Evolutionary conservation across 805 yeast genomes (phyloP).

Genomic region (Lachancea nothofagi): DNA sequence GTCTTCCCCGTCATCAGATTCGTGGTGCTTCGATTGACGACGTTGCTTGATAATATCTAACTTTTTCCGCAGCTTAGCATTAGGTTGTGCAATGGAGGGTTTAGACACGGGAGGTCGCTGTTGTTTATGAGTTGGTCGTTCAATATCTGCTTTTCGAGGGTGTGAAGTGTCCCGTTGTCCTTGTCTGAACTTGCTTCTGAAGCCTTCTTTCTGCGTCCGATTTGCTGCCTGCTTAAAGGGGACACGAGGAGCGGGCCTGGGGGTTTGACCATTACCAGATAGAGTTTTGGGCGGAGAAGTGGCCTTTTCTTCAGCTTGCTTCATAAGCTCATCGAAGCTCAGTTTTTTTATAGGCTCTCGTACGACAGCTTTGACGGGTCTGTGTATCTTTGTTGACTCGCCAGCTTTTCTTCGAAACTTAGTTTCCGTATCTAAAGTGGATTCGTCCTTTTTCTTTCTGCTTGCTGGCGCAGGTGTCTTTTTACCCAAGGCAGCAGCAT

Average conservation of each 20-base stretch:
- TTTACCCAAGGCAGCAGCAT: neutral
- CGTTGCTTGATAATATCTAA: slow-evolving; percentile 26
- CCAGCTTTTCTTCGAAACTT: slow-evolving; percentile 24
- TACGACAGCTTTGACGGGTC: neutral
- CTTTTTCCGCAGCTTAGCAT: slow-evolving; percentile 46
- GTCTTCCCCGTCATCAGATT: slow-evolving; percentile 43
- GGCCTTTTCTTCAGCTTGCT: slow-evolving; percentile 44
- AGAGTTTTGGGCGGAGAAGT: neutral
- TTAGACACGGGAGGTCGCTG: slow-evolving; percentile 6
- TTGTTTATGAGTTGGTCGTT: neutral
- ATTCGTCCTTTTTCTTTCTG: slow-evolving; percentile 14
- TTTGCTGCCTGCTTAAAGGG: neutral
- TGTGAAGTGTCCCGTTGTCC: neutral
- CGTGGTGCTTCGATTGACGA: slow-evolving; percentile 25
- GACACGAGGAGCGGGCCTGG: no score
- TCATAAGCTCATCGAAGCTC: slow-evolving; percentile 53
- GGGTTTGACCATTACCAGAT: no score
- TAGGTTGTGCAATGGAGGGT: slow-evolving; percentile 48
- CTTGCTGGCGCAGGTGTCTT: slow-evolving; percentile 8
- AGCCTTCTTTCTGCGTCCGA: neutral
- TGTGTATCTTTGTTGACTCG: slow-evolving; percentile 7
- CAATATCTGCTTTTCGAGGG: neutral
- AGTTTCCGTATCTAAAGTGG: slow-evolving; percentile 15
- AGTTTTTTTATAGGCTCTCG: slow-evolving; percentile 38
- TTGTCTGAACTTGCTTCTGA: neutral